Evolutionary conservation across 495 filamentous ascomycete genomes (phyloP).

Genomic region (Penicillium soppii): DNA sequence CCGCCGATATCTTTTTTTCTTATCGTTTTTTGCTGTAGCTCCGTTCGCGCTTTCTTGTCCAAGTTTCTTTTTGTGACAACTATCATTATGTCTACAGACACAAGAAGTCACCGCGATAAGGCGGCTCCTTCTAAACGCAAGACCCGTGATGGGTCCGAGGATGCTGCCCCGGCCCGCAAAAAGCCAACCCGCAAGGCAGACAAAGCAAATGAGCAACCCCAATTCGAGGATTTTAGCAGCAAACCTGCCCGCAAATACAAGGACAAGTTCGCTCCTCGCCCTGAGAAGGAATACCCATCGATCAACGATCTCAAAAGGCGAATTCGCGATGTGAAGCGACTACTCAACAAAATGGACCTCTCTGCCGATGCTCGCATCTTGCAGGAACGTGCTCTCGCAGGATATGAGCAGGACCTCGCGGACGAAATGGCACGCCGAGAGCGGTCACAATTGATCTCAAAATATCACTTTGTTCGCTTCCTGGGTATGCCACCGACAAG

Average conservation of each 20-base stretch:
- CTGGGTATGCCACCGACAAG: constrained; percentile 47
- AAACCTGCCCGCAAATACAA: constrained; percentile 24
- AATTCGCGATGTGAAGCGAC: constrained; percentile 52
- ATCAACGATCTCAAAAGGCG: constrained; percentile 53
- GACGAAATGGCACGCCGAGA: constrained; percentile 60
- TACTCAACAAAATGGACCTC: constrained; percentile 63
- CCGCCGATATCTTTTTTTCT: constrained; percentile 22
- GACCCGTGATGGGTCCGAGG: constrained; percentile 25
- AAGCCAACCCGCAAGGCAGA: constrained; percentile 19
- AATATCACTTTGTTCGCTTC: constrained; percentile 96
- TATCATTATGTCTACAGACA: constrained; percentile 18
- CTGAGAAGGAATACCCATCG: constrained; percentile 39
- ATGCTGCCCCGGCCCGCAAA: constrained; percentile 19
- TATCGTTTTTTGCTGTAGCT: constrained; percentile 17
- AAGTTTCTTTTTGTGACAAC: not conserved
- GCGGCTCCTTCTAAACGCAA: constrained; percentile 32
- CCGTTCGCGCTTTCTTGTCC: constrained; percentile 5
- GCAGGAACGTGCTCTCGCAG: constrained; percentile 76
- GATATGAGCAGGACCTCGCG: constrained; percentile 70
- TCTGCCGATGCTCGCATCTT: constrained; percentile 72
- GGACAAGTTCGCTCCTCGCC: constrained; percentile 18
- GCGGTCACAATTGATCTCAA: constrained; percentile 72
- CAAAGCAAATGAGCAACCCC: constrained; percentile 6
- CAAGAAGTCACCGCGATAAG: constrained; percentile 8
- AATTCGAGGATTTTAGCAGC: constrained; percentile 15